Conservation (phyloP, 371 early-diverging fungal genomes). For the Apophysomyces trapeziformis region DNA sequence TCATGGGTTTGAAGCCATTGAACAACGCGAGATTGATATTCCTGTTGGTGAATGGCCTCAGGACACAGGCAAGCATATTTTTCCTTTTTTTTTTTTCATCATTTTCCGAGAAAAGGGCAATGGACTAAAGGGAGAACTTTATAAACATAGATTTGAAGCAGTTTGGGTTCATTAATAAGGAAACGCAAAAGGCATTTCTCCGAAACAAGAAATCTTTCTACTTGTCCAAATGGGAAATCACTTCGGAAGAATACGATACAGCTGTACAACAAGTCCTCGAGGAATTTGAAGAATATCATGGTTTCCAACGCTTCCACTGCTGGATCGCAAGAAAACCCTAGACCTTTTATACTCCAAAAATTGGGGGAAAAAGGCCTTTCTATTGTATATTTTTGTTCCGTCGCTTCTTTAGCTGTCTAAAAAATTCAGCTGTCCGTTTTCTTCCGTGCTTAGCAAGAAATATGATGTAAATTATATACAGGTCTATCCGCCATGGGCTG, state of each 20-base stretch:
- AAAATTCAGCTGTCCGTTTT: neutral
- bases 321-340: slow-evolving; percentile 44
- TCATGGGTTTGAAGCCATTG: slow-evolving; percentile 27
- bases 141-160: slow-evolving; percentile 44
- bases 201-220: slow-evolving; percentile 44
- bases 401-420: neutral
- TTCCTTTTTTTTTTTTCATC: neutral
- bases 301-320: slow-evolving; percentile 47
- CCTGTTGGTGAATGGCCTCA: slow-evolving; percentile 57
- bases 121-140: too few species aligned
- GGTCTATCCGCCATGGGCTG: too few species aligned
- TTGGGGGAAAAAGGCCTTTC: neutral
- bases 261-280: slow-evolving; percentile 49
- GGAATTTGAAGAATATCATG: slow-evolving; percentile 52
- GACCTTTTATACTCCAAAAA: neutral
- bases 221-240: slow-evolving; percentile 42
- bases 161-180: slow-evolving; percentile 57
- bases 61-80: slow-evolving; percentile 31
- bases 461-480: too few species aligned
- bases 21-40: slow-evolving; percentile 41
- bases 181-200: slow-evolving; percentile 43
- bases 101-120: neutral
- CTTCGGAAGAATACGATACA: slow-evolving; percentile 48
- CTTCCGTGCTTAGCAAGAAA: neutral
- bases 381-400: slow-evolving; percentile 1